Base-by-base conservation (phyloP, 78 protist genomes). In the Monosiga brevicollis region DNA sequence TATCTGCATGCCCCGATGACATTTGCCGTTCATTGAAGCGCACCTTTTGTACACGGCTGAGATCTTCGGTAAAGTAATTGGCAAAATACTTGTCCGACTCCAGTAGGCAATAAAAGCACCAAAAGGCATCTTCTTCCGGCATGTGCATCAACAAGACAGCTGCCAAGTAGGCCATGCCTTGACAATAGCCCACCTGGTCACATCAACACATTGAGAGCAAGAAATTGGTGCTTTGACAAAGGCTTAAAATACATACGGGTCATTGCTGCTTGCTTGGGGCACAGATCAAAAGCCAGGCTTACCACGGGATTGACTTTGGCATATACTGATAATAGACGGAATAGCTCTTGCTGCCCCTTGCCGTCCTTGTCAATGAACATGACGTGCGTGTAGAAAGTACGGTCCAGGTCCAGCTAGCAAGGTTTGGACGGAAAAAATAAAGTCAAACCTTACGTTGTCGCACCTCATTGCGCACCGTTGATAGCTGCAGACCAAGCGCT, bases 41-140 rank as follows among this genome's bases (percentile, higher is more conserved):
- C 39, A 32, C 38, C 34, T 72, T 20, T 22, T 72, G 75, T 2
- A 72, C 24, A 9, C 24, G 11, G 34, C 9, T 1, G 73, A 70
- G 34, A 32, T 32, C 6, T 32, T 70, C 26, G 73, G 35, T 23
- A 32, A 34, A 73, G 42, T 35, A 23, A 2, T 40, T 25, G 1
- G 1, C 2, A 3, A 36, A 26, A 0, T 3, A 11, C 72, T 83
- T 78, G 72, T 6, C 62, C 6, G 62, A 49, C 15, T 49, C 62
- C 62, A 49, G 6, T 6, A 49, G 62, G 29, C 29, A 49, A 15
- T 20, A 15, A 49, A 49, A 49, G 62, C 62, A 49, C 62, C 62
- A 49, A 15, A 91, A 91, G 43, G 91, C 83, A n/a, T 35, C 41
- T 82, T 91, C 90, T 73, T 91, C 94, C 83, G 40, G 49, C 82